Conservation (phyloP, 208 protist genomes). For the Leishmania arabica region DNA sequence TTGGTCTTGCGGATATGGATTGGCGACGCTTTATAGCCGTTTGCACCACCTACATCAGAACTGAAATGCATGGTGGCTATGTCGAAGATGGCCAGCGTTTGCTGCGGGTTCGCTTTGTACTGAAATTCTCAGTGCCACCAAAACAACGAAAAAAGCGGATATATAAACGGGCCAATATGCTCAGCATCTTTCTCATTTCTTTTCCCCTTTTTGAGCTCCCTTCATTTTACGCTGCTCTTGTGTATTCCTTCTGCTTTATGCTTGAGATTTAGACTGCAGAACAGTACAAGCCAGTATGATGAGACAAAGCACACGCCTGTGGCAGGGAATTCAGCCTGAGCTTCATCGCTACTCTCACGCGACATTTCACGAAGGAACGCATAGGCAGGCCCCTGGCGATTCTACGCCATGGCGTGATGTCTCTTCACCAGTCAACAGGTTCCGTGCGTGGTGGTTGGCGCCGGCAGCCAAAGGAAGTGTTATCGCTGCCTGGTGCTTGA, state of each 20-base stretch:
- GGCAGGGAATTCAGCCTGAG: constrained; percentile 65
- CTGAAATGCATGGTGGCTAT: not conserved
- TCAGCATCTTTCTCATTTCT: constrained; percentile 16
- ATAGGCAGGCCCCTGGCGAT: constrained; percentile 84
- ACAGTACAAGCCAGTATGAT: constrained; percentile 15
- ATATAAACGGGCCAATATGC: not conserved
- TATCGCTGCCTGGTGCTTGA: constrained; percentile 82
- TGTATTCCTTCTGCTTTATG: constrained; percentile 14
- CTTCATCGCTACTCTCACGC: constrained; percentile 80
- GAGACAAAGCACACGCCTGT: constrained; percentile 14
- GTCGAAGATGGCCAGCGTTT: not conserved
- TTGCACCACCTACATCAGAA: too few species aligned
- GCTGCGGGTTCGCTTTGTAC: not conserved
- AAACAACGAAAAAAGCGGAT: not conserved
- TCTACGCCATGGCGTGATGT: constrained; percentile 85
- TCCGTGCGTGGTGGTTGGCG: constrained; percentile 79
- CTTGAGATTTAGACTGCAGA: constrained; percentile 3
- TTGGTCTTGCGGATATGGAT: not conserved
- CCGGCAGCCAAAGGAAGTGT: constrained; percentile 83
- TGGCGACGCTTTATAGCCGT: not conserved
- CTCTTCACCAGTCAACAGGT: constrained; percentile 75
- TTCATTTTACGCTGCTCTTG: constrained; percentile 1
- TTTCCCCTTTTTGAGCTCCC: constrained; percentile 2
- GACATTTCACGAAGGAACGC: constrained; percentile 88
- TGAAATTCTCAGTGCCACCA: not conserved